A percentile compares a stretch with the other conserved stretches of the same genome.
Evolutionary conservation across 202 grass and related monocot genomes (phyloP).

Genomic region (Zizania palustris): DNA sequence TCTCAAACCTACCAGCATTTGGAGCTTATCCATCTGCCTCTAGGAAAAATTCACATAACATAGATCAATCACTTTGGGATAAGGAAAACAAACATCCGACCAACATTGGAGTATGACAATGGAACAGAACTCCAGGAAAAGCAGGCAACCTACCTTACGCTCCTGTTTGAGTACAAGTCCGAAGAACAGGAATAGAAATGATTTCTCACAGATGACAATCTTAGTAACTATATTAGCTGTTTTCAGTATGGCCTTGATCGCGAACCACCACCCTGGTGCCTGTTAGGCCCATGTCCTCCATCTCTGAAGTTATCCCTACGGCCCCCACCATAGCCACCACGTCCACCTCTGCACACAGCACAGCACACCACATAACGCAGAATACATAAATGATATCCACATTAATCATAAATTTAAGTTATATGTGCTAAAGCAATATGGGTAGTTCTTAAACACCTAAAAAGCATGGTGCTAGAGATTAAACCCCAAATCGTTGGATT

Average conservation of each 20-base stretch:
- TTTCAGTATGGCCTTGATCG: conserved; percentile 90
- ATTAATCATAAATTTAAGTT: conserved; percentile 11
- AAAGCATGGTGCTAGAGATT: not conserved
- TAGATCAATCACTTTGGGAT: conserved; percentile 59
- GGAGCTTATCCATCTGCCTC: conserved; percentile 91
- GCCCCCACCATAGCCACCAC: conserved; percentile 80
- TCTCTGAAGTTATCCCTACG: conserved; percentile 84
- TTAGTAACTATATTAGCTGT: conserved; percentile 61
- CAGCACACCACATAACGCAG: conserved; percentile 9
- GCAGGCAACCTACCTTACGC: conserved; percentile 84
- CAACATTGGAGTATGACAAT: conserved; percentile 57
- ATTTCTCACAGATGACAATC: conserved; percentile 77
- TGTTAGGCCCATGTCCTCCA: conserved; percentile 84
- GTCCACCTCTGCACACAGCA: conserved; percentile 54
- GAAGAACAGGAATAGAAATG: conserved; percentile 83
- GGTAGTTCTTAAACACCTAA: not conserved
- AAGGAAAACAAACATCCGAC: conserved; percentile 49
- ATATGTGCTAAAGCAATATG: not conserved
- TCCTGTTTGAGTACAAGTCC: conserved; percentile 73
- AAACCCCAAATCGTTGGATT: not conserved
- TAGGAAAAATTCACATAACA: conserved; percentile 93
- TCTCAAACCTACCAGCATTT: conserved; percentile 96
- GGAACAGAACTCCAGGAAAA: conserved; percentile 56
- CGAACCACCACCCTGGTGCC: conserved; percentile 79
- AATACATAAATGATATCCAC: conserved; percentile 22